Conservation (phyloP, 78 protist species). For the Paratrimastix pyriformis region DNA sequence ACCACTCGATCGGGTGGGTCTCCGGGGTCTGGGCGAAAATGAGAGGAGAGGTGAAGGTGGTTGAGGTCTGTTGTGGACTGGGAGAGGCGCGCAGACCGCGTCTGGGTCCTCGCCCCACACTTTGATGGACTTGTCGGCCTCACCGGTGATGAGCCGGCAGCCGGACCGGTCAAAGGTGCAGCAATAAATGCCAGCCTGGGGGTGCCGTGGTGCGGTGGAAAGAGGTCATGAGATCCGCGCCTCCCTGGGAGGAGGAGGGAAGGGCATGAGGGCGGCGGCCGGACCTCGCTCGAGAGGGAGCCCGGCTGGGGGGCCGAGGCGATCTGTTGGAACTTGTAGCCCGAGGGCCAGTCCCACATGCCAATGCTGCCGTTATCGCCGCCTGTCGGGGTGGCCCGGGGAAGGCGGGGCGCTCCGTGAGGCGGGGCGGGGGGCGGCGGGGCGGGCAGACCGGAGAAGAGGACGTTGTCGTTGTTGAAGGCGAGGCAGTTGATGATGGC, state of each 20-base stretch:
- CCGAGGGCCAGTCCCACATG: slow-evolving; percentile 91
- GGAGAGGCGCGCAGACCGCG: slow-evolving; percentile 8
- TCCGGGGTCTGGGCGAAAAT: not conserved
- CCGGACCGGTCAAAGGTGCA: slow-evolving; percentile 75
- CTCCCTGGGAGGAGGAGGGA: not conserved
- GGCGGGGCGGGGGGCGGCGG: not conserved
- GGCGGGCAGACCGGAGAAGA: not conserved
- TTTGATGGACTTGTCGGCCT: slow-evolving; percentile 91
- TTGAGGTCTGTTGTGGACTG: not conserved
- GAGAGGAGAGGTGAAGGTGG: too few species aligned
- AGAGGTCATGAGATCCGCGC: not conserved
- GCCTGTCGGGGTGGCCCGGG: not conserved
- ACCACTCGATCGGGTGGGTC: slow-evolving; percentile 23
- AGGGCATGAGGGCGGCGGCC: not conserved
- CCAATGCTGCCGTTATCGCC: slow-evolving; percentile 72
- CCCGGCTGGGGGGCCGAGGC: slow-evolving; percentile 65
- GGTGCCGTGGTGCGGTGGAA: not conserved
- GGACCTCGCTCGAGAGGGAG: slow-evolving; percentile 44
- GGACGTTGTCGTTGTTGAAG: slow-evolving; percentile 65
- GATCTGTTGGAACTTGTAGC: slow-evolving; percentile 72
- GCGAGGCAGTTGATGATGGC: slow-evolving; percentile 71
- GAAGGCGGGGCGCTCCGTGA: not conserved
- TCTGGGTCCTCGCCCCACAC: slow-evolving; percentile 36
- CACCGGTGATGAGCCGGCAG: slow-evolving; percentile 79
- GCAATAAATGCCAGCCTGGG: slow-evolving; percentile 70